Percentiles rank a stretch among this genome's conserved stretches.
Evolutionary conservation across 2,329 filamentous ascomycete species (phyloP).

Genomic region (Phoma sp.): DNA sequence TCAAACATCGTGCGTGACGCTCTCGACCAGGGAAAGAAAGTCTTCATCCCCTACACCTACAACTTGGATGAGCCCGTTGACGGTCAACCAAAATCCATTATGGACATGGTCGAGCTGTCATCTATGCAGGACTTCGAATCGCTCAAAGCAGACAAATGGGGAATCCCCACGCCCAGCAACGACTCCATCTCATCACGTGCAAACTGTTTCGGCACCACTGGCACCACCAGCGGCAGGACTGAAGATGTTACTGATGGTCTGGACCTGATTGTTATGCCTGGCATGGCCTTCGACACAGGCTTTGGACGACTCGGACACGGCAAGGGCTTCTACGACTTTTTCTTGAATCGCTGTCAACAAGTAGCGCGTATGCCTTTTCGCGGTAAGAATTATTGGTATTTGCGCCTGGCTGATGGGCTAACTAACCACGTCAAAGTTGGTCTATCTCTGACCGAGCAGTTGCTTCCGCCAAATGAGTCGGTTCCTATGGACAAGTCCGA

Average conservation of each 20-base stretch:
- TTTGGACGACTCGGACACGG: conserved; percentile 87
- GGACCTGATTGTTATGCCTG: conserved; percentile 89
- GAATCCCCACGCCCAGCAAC: conserved; percentile 82
- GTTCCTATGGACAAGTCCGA: conserved; percentile 80
- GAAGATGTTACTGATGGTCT: conserved; percentile 55
- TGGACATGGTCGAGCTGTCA: conserved; percentile 91
- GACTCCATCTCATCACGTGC: conserved; percentile 69
- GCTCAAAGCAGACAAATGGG: conserved; percentile 82
- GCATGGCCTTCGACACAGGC: conserved; percentile 83
- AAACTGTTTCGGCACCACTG: conserved; percentile 74
- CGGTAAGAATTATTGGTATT: conserved; percentile 56
- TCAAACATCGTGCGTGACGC: conserved; percentile 82
- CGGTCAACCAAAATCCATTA: conserved; percentile 68
- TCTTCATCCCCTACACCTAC: conserved; percentile 91
- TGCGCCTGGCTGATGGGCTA: conserved; percentile 38
- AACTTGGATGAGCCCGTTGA: conserved; percentile 53
- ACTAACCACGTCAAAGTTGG: conserved; percentile 64
- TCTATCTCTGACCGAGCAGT: conserved; percentile 83
- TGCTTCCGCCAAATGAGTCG: conserved; percentile 68
- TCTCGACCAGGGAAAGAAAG: conserved; percentile 75
- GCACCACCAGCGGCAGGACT: conserved; percentile 50
- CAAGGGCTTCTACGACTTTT: conserved; percentile 96
- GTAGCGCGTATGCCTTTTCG: conserved; percentile 62
- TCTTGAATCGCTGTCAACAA: conserved; percentile 75
- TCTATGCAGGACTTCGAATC: conserved; percentile 78